These are phyloP conservation scores for Camillea tinctor DNA, from an alignment of 2,329 filamentous ascomycete genomes.

Conservation along the genomic window DNA sequence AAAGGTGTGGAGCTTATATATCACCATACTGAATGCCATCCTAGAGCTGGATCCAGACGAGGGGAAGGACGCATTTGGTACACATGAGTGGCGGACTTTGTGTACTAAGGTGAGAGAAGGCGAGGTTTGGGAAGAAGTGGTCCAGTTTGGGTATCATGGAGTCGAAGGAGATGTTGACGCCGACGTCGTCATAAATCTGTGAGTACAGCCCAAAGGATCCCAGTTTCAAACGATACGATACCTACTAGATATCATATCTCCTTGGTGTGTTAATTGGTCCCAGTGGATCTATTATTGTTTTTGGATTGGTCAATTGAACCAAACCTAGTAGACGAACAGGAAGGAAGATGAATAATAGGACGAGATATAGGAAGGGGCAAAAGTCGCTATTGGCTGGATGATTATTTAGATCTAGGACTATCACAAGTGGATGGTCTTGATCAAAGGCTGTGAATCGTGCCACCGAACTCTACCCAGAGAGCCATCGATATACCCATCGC, in stretches of 20 bases:
- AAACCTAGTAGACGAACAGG: not conserved
- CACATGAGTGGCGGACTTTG: constrained; percentile 78
- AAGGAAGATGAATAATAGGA: not conserved
- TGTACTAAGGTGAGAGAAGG: constrained; percentile 85
- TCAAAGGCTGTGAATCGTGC: not conserved
- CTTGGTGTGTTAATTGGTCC: not conserved
- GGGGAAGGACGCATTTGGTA: constrained; percentile 84
- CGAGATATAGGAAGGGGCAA: too few relatives aligned
- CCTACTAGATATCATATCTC: not conserved
- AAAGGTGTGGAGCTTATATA: constrained; percentile 96
- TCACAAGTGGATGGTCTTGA: not conserved
- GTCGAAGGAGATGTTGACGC: constrained; percentile 88
- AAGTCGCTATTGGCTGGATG: not conserved
- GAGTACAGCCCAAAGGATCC: constrained; percentile 34
- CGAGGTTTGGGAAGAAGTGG: constrained; percentile 91
- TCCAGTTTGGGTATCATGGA: constrained; percentile 82
- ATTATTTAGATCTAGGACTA: not conserved
- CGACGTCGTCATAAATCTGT: constrained; percentile 90
- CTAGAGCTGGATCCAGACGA: constrained; percentile 86
- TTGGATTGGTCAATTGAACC: not conserved
- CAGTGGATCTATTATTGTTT: not conserved
- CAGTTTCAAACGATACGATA: not conserved
- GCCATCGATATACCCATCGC: not conserved
- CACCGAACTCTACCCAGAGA: not conserved
- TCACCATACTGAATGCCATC: constrained; percentile 89